Evolutionary conservation across 768 basidiomycete genomes (phyloP), one percentile per base, ranked within the genome.

Genomic region (Russula compacta): DNA sequence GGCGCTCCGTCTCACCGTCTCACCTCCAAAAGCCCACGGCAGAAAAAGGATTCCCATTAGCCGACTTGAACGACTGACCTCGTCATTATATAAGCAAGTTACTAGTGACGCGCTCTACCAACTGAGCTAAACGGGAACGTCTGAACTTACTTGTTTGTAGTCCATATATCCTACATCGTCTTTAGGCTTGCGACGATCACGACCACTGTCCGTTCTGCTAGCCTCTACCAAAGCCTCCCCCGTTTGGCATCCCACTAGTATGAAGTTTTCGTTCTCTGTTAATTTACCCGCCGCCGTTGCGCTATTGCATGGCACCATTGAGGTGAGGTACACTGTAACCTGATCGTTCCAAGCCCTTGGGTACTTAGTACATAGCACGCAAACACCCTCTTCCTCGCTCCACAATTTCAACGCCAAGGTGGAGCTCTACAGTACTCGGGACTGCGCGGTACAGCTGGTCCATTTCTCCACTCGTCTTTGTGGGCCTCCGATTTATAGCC

Each of bases 31-130:
- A 42, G 14, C n/a, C 42, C 12, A 36, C 12, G 15, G n/a, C 33
- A 53, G 44, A 61, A 52, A 59, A 49, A 63, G 39, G 48, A 58
- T 70, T 70, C 70, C 70, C 70, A 62, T 64, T 67, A 66, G 81
- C 80, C 81, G 80, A 80, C 72, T 82, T 64, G 80, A 82, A 82
- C 81, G 79, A 82, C 79, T 81, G 80, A 82, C 79, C 80, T 81
- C 79, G 80, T 81, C 81, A 82, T 82, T 58, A 58, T 17, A 38
- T 63, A 64, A 63, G 44, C 51, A 29, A 24, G 12, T 38, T 80
- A 81, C 77, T 81, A 83, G 80, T 83, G 80, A 82, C 79, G 80
- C 81, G 81, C 81, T 82, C 81, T 82, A 82, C 76, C 72, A 72
- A 61, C 71, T 73, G 72, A 71, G 71, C 72, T 72, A 71, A 71